phyloP scores from a whole-genome alignment of 2,329 filamentous ascomycete species.

The Trichophyton verrucosum region DNA sequence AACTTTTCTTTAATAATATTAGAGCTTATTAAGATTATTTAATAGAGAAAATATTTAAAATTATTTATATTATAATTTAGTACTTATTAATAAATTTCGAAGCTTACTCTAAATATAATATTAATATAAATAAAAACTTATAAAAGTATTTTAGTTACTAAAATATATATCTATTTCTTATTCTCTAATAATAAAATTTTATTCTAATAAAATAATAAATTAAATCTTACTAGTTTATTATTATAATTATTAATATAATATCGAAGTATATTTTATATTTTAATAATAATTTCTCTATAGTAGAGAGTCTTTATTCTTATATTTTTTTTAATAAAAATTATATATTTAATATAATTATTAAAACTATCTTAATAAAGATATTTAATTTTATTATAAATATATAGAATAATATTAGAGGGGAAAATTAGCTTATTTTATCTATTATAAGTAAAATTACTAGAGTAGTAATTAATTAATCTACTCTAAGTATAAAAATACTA shows the following conservation, averaged over 20 bases:
- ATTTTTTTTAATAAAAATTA: not conserved
- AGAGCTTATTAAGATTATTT: not conserved
- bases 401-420: too few relatives aligned
- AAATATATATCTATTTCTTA: not conserved
- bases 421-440: not conserved
- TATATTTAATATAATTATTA: not conserved
- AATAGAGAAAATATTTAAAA: not conserved
- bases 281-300: not conserved
- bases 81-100: not conserved
- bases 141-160: not conserved
- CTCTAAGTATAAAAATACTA: not conserved
- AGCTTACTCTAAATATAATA: not conserved
- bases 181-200: not conserved
- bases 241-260: not conserved
- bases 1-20: not conserved
- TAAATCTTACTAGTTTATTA: not conserved
- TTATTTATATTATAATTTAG: not conserved
- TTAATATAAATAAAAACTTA: not conserved
- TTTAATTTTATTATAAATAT: not conserved
- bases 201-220: not conserved
- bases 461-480: not conserved
- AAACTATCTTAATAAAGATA: not conserved
- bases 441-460: not conserved
- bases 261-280: not conserved
- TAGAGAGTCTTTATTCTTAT: not conserved